phyloP scores from a whole-genome alignment of 306 rosid genomes.

The Glycine soja region DNA sequence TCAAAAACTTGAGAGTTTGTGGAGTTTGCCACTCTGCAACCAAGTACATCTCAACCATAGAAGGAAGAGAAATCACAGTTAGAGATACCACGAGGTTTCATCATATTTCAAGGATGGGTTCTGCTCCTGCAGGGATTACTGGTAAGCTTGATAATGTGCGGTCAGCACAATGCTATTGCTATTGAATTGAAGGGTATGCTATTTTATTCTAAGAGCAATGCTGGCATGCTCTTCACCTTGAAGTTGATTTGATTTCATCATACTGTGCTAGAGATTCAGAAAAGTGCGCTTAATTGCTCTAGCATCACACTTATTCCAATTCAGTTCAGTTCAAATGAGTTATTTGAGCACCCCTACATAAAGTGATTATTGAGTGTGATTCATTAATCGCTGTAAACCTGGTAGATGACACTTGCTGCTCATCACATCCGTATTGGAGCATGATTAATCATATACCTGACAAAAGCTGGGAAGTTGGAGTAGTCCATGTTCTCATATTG shows the following conservation, averaged over 20 bases:
- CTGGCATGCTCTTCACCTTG: conserved; percentile 31
- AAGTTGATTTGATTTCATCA: conserved; percentile 7
- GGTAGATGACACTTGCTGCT: too few relatives aligned
- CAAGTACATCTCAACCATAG: conserved; percentile 82
- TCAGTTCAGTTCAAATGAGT: too few relatives aligned
- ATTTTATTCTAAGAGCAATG: conserved; percentile 11
- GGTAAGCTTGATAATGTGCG: conserved; percentile 53
- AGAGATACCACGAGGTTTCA: conserved; percentile 90
- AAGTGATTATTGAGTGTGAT: too few relatives aligned
- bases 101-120: conserved; percentile 81
- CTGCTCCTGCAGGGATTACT: conserved; percentile 85
- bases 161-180: conserved; percentile 9
- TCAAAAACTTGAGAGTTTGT: conserved; percentile 86
- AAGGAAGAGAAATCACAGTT: conserved; percentile 78
- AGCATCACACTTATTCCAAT: background rate
- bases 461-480: too few relatives aligned
- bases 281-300: conserved; percentile 5
- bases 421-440: too few relatives aligned
- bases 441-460: too few relatives aligned
- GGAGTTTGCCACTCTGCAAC: conserved; percentile 89
- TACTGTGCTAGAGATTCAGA: background rate
- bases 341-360: too few relatives aligned
- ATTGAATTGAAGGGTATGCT: conserved; percentile 1
- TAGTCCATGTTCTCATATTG: too few relatives aligned
- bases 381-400: too few relatives aligned